Conservation (phyloP, 768 basidiomycete genomes). For the Lentinus brumalis region DNA sequence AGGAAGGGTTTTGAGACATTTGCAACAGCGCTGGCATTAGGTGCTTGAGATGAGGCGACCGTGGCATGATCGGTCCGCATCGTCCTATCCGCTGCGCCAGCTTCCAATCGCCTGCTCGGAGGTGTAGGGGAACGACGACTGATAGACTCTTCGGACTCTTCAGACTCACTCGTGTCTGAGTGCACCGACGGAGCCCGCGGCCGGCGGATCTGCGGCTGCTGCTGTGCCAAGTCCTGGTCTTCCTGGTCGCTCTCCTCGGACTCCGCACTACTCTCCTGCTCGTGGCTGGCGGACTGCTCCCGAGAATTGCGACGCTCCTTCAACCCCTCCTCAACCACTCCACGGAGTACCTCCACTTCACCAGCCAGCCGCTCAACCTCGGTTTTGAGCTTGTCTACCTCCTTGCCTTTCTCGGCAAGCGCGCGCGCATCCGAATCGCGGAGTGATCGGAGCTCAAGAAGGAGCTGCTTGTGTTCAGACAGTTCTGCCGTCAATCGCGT, state of each 20-base stretch:
- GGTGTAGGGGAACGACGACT: constrained; percentile 25
- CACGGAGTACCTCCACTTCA: constrained; percentile 86
- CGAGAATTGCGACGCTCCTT: constrained; percentile 64
- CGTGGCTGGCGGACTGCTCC: constrained; percentile 36
- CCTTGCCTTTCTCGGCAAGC: constrained; percentile 60
- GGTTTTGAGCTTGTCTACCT: constrained; percentile 65
- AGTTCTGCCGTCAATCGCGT: constrained; percentile 78
- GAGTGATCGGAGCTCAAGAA: constrained; percentile 63
- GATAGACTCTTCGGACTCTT: constrained; percentile 7
- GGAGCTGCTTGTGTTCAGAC: constrained; percentile 70
- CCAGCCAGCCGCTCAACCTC: constrained; percentile 83
- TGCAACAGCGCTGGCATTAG: constrained; percentile 20
- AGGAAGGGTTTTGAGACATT: constrained; percentile 44
- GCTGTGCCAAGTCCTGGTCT: neutral
- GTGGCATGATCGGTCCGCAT: constrained; percentile 59
- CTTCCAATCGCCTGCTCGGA: constrained; percentile 34
- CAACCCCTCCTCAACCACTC: constrained; percentile 85
- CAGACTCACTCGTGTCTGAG: constrained; percentile 27
- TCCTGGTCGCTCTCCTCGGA: constrained; percentile 1
- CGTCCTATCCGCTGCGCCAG: constrained; percentile 41
- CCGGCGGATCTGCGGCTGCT: neutral
- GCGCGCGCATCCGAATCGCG: constrained; percentile 63
- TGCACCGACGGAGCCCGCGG: constrained; percentile 17
- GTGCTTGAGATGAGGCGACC: constrained; percentile 41
- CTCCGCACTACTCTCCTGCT: constrained; percentile 10